Evolutionary conservation across 2,329 filamentous ascomycete species (phyloP).

Genomic region (Botryotinia narcissicola): DNA sequence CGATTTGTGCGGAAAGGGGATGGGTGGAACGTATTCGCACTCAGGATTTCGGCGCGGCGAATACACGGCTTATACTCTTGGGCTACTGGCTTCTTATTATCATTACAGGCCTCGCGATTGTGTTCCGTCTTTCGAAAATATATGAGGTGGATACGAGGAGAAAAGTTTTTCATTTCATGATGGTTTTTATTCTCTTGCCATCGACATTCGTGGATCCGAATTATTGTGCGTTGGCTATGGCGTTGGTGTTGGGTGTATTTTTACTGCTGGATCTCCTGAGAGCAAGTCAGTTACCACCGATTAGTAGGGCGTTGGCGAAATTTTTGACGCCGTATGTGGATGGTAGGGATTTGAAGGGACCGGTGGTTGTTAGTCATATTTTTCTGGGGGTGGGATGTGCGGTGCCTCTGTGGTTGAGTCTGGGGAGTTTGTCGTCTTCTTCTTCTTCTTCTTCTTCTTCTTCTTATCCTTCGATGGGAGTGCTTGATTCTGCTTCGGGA

Average conservation of each 20-base stretch:
- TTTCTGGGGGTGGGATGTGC: slow-evolving; percentile 94
- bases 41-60: slow-evolving; percentile 67
- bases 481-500: slow-evolving; percentile 38
- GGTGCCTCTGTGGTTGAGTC: slow-evolving; percentile 86
- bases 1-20: slow-evolving; percentile 49
- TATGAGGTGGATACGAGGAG: slow-evolving; percentile 93
- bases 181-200: slow-evolving; percentile 93
- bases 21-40: slow-evolving; percentile 66
- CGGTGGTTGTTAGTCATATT: slow-evolving; percentile 93
- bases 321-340: slow-evolving; percentile 95
- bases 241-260: slow-evolving; percentile 77
- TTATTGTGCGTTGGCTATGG: slow-evolving; percentile 77
- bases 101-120: slow-evolving; percentile 66
- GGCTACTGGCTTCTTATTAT: slow-evolving; percentile 73
- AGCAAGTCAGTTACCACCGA: slow-evolving; percentile 84
- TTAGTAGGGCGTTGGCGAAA: slow-evolving; percentile 78
- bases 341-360: slow-evolving; percentile 85
- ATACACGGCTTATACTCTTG: slow-evolving; percentile 73
- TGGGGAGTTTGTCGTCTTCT: slow-evolving; percentile 63
- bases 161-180: slow-evolving; percentile 98
- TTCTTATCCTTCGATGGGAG: background rate
- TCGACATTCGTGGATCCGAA: slow-evolving; percentile 82
- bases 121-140: slow-evolving; percentile 70
- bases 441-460: background rate
- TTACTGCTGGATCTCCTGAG: slow-evolving; percentile 84